phyloP scores from a whole-genome alignment of 2,329 filamentous ascomycete species.

The Rhinocladiella mackenziei region DNA sequence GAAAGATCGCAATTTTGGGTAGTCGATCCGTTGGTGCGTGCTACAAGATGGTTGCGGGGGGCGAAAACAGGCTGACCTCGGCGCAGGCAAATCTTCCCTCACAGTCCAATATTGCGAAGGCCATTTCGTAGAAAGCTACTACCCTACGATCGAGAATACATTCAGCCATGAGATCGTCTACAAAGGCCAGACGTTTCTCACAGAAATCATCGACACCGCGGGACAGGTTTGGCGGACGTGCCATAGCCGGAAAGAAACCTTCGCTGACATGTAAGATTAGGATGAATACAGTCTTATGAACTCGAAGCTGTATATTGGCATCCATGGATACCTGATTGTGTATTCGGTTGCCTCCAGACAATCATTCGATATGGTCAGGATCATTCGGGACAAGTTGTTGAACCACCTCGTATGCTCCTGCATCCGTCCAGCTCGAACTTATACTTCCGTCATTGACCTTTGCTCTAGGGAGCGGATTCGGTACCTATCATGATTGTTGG shows the following conservation, averaged over 20 bases:
- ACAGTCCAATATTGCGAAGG: conserved; percentile 96
- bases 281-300: conserved; percentile 99
- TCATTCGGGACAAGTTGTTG: conserved; percentile 94
- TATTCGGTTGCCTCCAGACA: conserved; percentile 94
- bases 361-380: conserved; percentile 95
- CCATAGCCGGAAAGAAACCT: conserved; percentile 1
- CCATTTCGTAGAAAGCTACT: conserved; percentile 98
- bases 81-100: conserved; percentile 87
- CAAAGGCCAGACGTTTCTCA: conserved; percentile 88
- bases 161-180: conserved; percentile 94
- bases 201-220: conserved; percentile 97
- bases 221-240: conserved; percentile 64
- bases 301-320: conserved; percentile 94
- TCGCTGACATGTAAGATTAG: conserved; percentile 50
- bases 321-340: conserved; percentile 97
- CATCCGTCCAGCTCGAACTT: background rate
- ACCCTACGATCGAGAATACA: conserved; percentile 98
- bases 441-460: conserved; percentile 8
- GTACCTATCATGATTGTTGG: conserved; percentile 93
- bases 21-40: conserved; percentile 80
- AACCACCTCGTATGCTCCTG: conserved; percentile 70
- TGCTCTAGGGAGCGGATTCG: conserved; percentile 73
- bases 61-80: conserved; percentile 4
- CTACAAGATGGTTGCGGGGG: background rate
- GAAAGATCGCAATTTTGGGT: conserved; percentile 94